Percentiles rank a stretch among this genome's conserved stretches.
phyloP scores from a whole-genome alignment of 805 yeast species.

The Ogataea nakhonphanomensis region DNA sequence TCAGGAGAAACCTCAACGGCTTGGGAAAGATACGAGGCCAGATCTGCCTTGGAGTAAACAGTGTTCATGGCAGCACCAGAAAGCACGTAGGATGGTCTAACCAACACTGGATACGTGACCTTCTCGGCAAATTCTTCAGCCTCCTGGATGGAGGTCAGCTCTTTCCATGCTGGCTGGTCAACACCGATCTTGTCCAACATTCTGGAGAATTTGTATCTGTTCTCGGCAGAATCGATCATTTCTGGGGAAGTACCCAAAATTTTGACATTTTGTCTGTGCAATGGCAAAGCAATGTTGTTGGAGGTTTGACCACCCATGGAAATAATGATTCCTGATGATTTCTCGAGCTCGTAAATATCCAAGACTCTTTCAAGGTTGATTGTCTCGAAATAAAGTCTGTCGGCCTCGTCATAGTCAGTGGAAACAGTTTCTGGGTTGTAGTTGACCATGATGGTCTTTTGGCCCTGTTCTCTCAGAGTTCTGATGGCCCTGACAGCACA shows the following conservation, averaged over 20 bases:
- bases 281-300: constrained; percentile 88
- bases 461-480: constrained; percentile 80
- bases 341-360: constrained; percentile 91
- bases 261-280: constrained; percentile 92
- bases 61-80: constrained; percentile 99
- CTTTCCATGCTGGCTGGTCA: constrained; percentile 99
- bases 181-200: constrained; percentile 95
- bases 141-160: constrained; percentile 85
- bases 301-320: constrained; percentile 99
- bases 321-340: constrained; percentile 86
- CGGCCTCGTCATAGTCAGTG: constrained; percentile 98
- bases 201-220: constrained; percentile 95
- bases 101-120: constrained; percentile 91
- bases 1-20: constrained; percentile 98
- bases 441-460: constrained; percentile 93
- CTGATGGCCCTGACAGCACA: constrained; percentile 98
- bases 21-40: constrained; percentile 81
- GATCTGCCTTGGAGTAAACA: constrained; percentile 83
- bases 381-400: constrained; percentile 92
- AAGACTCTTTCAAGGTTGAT: constrained; percentile 90
- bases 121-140: constrained; percentile 89
- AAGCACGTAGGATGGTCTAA: constrained; percentile 94
- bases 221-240: constrained; percentile 97
- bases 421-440: constrained; percentile 98
- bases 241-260: constrained; percentile 96